Conservation (phyloP, 768 basidiomycete genomes). For the Pleurotus citrinopileatus region DNA sequence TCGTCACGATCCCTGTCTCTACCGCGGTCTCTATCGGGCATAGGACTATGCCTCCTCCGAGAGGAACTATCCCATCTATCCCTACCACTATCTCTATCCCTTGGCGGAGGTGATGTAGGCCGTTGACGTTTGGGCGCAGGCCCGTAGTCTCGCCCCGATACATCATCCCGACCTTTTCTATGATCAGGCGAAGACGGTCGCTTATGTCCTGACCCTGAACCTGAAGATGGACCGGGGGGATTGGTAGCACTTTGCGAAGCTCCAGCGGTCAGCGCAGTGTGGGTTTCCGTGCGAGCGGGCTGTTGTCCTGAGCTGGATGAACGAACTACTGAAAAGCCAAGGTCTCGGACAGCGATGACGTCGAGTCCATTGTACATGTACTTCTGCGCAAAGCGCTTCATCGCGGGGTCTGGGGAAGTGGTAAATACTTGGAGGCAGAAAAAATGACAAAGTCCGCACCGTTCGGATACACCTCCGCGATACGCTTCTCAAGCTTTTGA, state of each 20-base stretch:
- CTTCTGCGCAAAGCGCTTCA: slow-evolving; percentile 88
- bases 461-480: slow-evolving; percentile 82
- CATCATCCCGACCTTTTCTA: slow-evolving; percentile 21
- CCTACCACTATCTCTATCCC: slow-evolving; percentile 28
- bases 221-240: slow-evolving; percentile 2
- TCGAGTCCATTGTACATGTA: slow-evolving; percentile 83
- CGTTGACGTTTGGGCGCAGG: slow-evolving; percentile 34
- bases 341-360: slow-evolving; percentile 84
- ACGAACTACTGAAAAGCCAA: slow-evolving; percentile 69
- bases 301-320: slow-evolving; percentile 17
- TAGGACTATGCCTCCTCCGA: slow-evolving; percentile 18
- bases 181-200: slow-evolving; percentile 37
- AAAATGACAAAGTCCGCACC: slow-evolving; percentile 45
- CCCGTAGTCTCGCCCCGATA: slow-evolving; percentile 24
- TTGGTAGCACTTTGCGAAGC: slow-evolving; percentile 4
- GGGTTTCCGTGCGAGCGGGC: slow-evolving; percentile 33
- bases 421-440: background rate
- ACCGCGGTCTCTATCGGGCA: slow-evolving; percentile 32
- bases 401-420: slow-evolving; percentile 67
- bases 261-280: slow-evolving; percentile 24
- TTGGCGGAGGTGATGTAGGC: slow-evolving; percentile 20
- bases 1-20: slow-evolving; percentile 41
- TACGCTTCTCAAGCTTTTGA: slow-evolving; percentile 85
- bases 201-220: slow-evolving; percentile 21
- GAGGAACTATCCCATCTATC: slow-evolving; percentile 19